These are phyloP conservation scores for Aspergillus sclerotioniger DNA, from an alignment of 495 filamentous ascomycete genomes.

Conservation along the genomic window DNA sequence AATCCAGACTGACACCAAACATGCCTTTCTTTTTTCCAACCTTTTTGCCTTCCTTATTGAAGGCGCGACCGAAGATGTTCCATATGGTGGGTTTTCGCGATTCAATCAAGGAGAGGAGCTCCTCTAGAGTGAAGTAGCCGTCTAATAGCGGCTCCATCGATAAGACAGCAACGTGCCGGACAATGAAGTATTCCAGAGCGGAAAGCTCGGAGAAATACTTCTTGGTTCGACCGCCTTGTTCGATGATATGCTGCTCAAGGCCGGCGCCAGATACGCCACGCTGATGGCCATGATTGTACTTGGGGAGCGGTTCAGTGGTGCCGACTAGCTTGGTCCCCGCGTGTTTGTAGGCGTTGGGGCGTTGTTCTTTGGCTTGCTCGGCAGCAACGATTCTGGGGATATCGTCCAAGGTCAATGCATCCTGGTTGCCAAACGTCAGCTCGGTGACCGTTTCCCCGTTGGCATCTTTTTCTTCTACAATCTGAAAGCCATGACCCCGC, in stretches of 20 bases:
- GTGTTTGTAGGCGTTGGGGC: slow-evolving; percentile 77
- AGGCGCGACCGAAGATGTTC: slow-evolving; percentile 96
- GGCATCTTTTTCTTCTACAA: slow-evolving; percentile 80
- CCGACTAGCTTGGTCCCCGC: slow-evolving; percentile 71
- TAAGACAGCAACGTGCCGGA: slow-evolving; percentile 90
- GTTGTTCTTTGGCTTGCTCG: slow-evolving; percentile 89
- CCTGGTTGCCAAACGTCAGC: slow-evolving; percentile 82
- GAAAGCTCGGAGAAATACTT: slow-evolving; percentile 96
- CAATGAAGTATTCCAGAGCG: slow-evolving; percentile 94
- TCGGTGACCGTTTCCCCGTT: slow-evolving; percentile 71
- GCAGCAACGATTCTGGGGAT: slow-evolving; percentile 97
- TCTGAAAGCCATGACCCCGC: slow-evolving; percentile 64
- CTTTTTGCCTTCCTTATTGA: slow-evolving; percentile 77
- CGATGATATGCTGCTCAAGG: slow-evolving; percentile 38
- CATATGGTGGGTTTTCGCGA: slow-evolving; percentile 92
- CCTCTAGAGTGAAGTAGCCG: slow-evolving; percentile 86
- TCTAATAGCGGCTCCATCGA: slow-evolving; percentile 94
- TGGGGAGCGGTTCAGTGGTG: slow-evolving; percentile 60
- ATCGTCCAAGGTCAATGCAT: slow-evolving; percentile 91
- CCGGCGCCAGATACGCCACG: slow-evolving; percentile 71
- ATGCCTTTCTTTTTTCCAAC: slow-evolving; percentile 86
- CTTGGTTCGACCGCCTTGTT: slow-evolving; percentile 49
- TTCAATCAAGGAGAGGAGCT: slow-evolving; percentile 92
- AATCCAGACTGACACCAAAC: slow-evolving; percentile 81
- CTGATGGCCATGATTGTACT: slow-evolving; percentile 71